These are phyloP conservation scores for Nothophaeocryptopus gaeumannii DNA, from an alignment of 2,329 filamentous ascomycete species.

Conservation along the genomic window DNA sequence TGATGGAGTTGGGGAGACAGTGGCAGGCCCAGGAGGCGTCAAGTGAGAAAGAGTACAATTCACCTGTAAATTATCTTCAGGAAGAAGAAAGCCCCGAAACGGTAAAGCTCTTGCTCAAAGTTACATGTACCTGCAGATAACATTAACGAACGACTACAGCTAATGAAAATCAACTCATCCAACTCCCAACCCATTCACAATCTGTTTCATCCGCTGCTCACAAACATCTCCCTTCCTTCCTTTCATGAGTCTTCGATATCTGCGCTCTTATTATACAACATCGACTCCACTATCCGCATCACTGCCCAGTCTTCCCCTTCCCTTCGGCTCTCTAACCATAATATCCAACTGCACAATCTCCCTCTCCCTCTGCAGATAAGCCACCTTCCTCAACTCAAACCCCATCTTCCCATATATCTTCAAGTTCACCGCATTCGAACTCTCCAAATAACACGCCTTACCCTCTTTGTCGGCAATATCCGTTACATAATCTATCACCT, in stretches of 20 bases:
- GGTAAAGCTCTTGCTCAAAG: too few species aligned
- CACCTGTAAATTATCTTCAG: too few species aligned
- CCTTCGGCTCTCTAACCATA: slow-evolving; percentile 72
- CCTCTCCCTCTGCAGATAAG: slow-evolving; percentile 59
- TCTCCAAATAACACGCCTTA: slow-evolving; percentile 73
- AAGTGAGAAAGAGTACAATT: too few species aligned
- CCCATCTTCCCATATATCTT: slow-evolving; percentile 73
- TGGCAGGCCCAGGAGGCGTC: too few species aligned
- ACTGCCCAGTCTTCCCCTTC: not conserved
- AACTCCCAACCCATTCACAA: slow-evolving; percentile 8
- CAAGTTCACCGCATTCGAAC: slow-evolving; percentile 66
- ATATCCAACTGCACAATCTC: slow-evolving; percentile 67
- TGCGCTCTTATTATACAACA: slow-evolving; percentile 1
- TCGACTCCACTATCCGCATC: slow-evolving; percentile 24
- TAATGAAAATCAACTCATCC: not conserved
- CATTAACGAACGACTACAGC: slow-evolving; percentile 11
- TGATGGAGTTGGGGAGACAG: too few species aligned
- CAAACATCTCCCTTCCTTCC: not conserved
- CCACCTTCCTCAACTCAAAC: slow-evolving; percentile 63
- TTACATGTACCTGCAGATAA: too few species aligned
- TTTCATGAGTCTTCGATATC: too few species aligned
- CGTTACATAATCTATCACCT: slow-evolving; percentile 69
- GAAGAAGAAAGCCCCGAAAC: too few species aligned
- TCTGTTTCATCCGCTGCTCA: slow-evolving; percentile 21
- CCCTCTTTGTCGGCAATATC: slow-evolving; percentile 65